Conservation (phyloP, 73 alveolate genomes). For the Paramecium tetraurelia region DNA sequence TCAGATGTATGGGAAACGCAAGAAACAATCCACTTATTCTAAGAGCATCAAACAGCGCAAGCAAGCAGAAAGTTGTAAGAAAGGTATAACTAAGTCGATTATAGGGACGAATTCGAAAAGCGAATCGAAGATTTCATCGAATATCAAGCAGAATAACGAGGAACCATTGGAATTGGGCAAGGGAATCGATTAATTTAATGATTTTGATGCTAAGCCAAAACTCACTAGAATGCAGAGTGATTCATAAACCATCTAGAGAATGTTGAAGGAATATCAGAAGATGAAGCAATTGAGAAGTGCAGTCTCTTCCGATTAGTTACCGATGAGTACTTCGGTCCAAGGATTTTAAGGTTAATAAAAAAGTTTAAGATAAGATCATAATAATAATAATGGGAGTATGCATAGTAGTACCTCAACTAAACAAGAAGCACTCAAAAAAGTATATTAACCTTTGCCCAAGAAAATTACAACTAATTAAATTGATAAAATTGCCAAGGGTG, state of each 20-base stretch:
- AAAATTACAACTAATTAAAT: not conserved
- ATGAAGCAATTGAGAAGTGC: not conserved
- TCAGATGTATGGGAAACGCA: not conserved
- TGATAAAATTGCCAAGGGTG: slow-evolving; percentile 49
- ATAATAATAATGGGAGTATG: slow-evolving; percentile 31
- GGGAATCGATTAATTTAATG: not conserved
- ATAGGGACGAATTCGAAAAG: not conserved
- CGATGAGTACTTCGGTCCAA: slow-evolving; percentile 23
- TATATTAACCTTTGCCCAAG: slow-evolving; percentile 18
- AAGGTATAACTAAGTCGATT: not conserved
- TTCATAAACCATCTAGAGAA: slow-evolving; percentile 1
- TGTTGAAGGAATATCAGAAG: slow-evolving; percentile 18
- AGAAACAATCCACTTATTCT: not conserved
- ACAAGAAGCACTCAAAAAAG: slow-evolving; percentile 21
- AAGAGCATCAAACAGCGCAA: not conserved
- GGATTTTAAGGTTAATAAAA: slow-evolving; percentile 38
- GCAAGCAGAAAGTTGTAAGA: not conserved
- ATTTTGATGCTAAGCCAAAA: slow-evolving; percentile 1
- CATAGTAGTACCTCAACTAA: slow-evolving; percentile 28
- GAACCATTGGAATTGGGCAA: not conserved
- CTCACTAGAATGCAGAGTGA: not conserved
- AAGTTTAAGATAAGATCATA: slow-evolving; percentile 19
- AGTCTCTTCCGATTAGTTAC: not conserved
- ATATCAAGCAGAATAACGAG: not conserved
- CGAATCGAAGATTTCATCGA: not conserved